These are phyloP conservation scores for Trichoderma sp. DNA, from an alignment of 2,329 filamentous ascomycete species.

Conservation along the genomic window DNA sequence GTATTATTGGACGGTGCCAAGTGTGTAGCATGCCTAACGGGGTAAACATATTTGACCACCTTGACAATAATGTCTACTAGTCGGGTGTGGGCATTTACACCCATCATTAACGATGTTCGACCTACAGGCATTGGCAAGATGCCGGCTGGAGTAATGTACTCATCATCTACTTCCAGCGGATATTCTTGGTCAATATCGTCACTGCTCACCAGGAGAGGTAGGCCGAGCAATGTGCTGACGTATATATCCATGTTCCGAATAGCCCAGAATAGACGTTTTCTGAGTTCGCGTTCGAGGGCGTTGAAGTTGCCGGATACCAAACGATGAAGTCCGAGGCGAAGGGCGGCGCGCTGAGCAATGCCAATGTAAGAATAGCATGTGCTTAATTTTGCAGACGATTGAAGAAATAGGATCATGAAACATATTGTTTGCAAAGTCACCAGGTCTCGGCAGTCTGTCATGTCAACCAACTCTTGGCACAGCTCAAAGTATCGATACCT, in stretches of 20 bases:
- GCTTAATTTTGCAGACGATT: background rate
- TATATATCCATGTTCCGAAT: background rate
- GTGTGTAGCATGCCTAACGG: background rate
- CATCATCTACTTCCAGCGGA: background rate
- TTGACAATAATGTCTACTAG: background rate
- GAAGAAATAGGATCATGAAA: background rate
- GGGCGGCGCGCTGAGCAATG: background rate
- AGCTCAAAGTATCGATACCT: background rate
- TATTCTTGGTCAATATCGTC: background rate
- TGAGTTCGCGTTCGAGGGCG: background rate
- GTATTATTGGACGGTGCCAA: background rate
- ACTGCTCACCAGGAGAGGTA: background rate
- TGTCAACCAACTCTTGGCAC: background rate
- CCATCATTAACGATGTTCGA: background rate
- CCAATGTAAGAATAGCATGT: background rate
- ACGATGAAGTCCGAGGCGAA: background rate
- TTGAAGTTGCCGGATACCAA: background rate
- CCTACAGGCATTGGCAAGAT: background rate
- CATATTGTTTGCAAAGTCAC: background rate
- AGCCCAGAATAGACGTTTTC: background rate
- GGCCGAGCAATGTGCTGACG: background rate
- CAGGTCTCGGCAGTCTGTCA: background rate
- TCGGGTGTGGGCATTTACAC: background rate
- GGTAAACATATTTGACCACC: background rate
- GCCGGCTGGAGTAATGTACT: background rate